Percentiles rank a stretch among this genome's conserved stretches.
Conservation (phyloP, 1,284 basidiomycete species). For the Ustilago vetiveriae region DNA sequence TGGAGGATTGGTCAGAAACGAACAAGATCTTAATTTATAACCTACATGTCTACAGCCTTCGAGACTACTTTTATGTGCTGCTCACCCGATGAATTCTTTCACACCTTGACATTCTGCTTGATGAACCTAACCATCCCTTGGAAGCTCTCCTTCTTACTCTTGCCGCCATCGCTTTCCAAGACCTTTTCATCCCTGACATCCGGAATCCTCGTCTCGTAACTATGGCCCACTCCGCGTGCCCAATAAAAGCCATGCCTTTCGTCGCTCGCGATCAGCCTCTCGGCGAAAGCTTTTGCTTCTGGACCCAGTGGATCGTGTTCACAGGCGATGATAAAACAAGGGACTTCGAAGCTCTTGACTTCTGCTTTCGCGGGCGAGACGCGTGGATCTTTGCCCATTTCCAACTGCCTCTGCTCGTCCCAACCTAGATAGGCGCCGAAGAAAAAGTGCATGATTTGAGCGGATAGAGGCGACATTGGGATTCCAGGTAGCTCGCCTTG, state of each 20-base stretch:
- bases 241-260: slow-evolving; percentile 21
- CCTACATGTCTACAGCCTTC: too few species aligned
- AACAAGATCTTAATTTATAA: too few species aligned
- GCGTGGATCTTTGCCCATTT: slow-evolving; percentile 22
- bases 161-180: slow-evolving; percentile 11
- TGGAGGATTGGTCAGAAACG: too few species aligned
- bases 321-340: slow-evolving; percentile 39
- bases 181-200: slow-evolving; percentile 15
- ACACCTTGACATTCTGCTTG: slow-evolving; percentile 10
- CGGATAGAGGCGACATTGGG: slow-evolving; percentile 29
- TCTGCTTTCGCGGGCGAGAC: slow-evolving; percentile 21
- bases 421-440: slow-evolving; percentile 33
- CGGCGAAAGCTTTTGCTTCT: slow-evolving; percentile 22
- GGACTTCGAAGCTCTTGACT: slow-evolving; percentile 16
- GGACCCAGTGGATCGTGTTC: slow-evolving; percentile 37
- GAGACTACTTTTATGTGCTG: too few species aligned
- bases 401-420: slow-evolving; percentile 1
- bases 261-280: slow-evolving; percentile 6
- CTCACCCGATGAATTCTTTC: too few species aligned
- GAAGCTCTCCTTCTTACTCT: slow-evolving; percentile 35
- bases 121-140: slow-evolving; percentile 22
- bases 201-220: slow-evolving; percentile 34
- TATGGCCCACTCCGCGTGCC: slow-evolving; percentile 34
- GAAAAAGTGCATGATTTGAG: slow-evolving; percentile 36
- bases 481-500: slow-evolving; percentile 12